A percentile compares a stretch with the other conserved stretches of the same genome.
These are phyloP conservation scores for Pythium dissotocum DNA, from an alignment of 352 stramenopile species.

Conservation along the genomic window DNA sequence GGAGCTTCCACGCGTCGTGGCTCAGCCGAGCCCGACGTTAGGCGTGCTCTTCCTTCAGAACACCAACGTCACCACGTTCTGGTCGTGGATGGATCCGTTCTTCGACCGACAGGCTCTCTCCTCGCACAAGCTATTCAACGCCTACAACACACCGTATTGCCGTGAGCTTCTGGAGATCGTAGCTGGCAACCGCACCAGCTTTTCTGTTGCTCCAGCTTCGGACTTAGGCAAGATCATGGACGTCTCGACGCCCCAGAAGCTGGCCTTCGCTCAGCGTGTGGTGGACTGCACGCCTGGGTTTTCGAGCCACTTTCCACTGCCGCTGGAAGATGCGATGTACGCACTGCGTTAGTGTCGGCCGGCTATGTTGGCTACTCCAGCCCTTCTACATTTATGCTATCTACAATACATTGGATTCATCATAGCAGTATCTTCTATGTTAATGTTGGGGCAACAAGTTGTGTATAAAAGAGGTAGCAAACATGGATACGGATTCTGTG, in stretches of 20 bases:
- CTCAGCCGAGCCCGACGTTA: background rate
- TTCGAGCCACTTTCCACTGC: background rate
- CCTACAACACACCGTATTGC: slow-evolving; percentile 2
- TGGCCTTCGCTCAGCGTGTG: background rate
- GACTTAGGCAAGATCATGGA: background rate
- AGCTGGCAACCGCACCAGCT: background rate
- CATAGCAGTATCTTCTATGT: too few species aligned
- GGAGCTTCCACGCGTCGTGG: slow-evolving; percentile 3
- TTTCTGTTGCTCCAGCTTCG: background rate
- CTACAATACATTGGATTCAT: too few species aligned
- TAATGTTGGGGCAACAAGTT: too few species aligned
- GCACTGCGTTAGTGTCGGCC: too few species aligned
- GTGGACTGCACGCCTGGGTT: background rate
- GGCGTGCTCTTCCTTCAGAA: background rate
- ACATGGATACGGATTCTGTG: too few species aligned
- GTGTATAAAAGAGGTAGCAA: too few species aligned
- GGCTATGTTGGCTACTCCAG: too few species aligned
- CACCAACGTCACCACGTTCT: background rate
- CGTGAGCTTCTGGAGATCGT: background rate
- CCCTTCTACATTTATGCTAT: too few species aligned
- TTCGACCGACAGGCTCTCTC: background rate
- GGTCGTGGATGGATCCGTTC: slow-evolving; percentile 5
- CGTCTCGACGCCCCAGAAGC: background rate
- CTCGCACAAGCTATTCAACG: background rate
- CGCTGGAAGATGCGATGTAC: background rate